Evolutionary conservation across 148 eudicot species (phyloP).

Genomic region (Cornus florida): DNA sequence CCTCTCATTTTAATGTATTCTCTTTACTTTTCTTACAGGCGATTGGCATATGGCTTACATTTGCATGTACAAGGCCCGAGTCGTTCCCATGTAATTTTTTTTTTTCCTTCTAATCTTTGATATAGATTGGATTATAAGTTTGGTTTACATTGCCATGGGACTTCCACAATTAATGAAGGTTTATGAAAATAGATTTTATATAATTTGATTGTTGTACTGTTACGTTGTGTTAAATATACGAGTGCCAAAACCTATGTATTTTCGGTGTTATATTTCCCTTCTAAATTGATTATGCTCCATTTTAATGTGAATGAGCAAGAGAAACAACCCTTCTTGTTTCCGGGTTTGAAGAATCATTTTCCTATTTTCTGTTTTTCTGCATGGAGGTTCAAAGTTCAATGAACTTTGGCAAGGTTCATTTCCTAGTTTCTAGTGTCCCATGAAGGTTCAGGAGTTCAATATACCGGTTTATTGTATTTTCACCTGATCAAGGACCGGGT

Average conservation of each 20-base stretch:
- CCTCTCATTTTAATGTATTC: background rate
- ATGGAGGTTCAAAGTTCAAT: no score
- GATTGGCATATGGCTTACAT: slow-evolving; percentile 99
- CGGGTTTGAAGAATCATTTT: no score
- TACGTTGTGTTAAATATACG: background rate
- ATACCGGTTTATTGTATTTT: no score
- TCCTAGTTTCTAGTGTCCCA: no score
- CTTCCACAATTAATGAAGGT: background rate
- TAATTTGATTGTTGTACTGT: background rate
- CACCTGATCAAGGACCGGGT: no score
- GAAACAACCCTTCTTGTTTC: no score
- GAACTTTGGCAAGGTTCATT: no score
- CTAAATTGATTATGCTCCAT: background rate
- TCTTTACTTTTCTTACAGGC: slow-evolving; percentile 46
- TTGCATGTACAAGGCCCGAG: slow-evolving; percentile 91
- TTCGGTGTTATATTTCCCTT: background rate
- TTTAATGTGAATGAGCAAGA: background rate
- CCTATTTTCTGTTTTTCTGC: no score
- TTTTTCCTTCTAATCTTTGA: background rate
- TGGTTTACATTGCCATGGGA: slow-evolving; percentile 5
- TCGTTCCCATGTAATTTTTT: slow-evolving; percentile 47
- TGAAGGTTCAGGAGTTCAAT: no score
- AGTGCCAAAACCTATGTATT: background rate
- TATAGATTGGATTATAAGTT: slow-evolving; percentile 4
- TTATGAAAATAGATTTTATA: background rate